These are phyloP conservation scores for Lenwebbia sp. DNA, from an alignment of 345 rosid genomes.

Conservation along the genomic window DNA sequence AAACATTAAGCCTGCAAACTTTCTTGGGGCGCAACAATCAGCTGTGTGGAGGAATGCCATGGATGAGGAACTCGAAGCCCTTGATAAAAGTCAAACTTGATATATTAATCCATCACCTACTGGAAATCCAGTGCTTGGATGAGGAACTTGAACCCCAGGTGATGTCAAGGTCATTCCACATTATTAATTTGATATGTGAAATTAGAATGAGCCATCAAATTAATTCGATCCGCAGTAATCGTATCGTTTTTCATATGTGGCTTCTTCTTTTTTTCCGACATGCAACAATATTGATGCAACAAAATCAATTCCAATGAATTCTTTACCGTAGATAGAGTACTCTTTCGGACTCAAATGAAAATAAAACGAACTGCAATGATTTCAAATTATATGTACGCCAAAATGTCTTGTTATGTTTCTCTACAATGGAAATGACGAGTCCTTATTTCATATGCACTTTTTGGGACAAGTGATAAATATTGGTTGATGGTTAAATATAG, in stretches of 20 bases:
- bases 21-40: too few relatives aligned
- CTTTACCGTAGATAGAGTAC: neutral
- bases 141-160: too few relatives aligned
- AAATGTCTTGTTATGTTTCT: neutral
- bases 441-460: neutral
- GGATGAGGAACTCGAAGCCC: too few relatives aligned
- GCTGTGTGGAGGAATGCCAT: too few relatives aligned
- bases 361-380: too few relatives aligned
- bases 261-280: rapidly evolving
- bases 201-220: neutral
- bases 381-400: too few relatives aligned
- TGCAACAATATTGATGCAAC: neutral
- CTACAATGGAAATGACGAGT: neutral
- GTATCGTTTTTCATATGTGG: rapidly evolving
- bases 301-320: neutral
- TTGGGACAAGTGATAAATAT: neutral
- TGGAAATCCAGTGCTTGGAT: too few relatives aligned
- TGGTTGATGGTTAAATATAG: neutral
- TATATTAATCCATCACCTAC: too few relatives aligned
- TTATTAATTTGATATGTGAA: neutral
- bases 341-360: neutral
- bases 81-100: too few relatives aligned
- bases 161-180: neutral
- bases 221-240: rapidly evolving
- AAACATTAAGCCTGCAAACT: too few relatives aligned